Percentiles rank a stretch among this genome's conserved stretches.
Evolutionary conservation across 202 grass and related monocot genomes (phyloP).

Genomic region (Carex sylvatica): DNA sequence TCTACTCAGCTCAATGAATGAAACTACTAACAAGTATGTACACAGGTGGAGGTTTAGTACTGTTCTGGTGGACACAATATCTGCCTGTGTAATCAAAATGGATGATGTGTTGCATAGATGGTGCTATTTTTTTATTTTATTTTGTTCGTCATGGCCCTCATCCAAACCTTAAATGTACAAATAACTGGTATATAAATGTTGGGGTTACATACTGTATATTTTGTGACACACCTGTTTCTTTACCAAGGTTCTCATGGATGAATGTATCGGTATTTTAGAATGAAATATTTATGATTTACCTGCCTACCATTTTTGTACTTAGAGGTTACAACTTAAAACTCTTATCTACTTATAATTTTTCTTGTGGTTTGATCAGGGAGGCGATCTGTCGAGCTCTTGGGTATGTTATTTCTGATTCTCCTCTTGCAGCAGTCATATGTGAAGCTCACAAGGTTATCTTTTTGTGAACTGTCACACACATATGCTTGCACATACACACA

Average conservation of each 20-base stretch:
- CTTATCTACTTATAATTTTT: constrained; percentile 6
- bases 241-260: not conserved
- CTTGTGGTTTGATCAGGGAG: constrained; percentile 42
- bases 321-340: constrained; percentile 8
- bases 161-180: not conserved
- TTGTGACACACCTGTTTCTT: not conserved
- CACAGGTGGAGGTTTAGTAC: not conserved
- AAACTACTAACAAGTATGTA: constrained; percentile 32
- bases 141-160: not conserved
- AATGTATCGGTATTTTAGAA: constrained; percentile 17
- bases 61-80: constrained; percentile 1
- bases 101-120: not conserved
- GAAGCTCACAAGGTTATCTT: constrained; percentile 71
- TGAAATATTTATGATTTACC: constrained; percentile 9
- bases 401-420: constrained; percentile 78
- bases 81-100: not conserved
- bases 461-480: constrained; percentile 6
- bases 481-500: not conserved
- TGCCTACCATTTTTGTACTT: constrained; percentile 9
- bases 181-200: not conserved
- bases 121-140: not conserved
- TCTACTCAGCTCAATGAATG: constrained; percentile 76
- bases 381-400: constrained; percentile 73
- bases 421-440: constrained; percentile 65
- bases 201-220: not conserved